phyloP scores from a whole-genome alignment of 192 early-diverging fungal species.

The Backusella macrospora region DNA sequence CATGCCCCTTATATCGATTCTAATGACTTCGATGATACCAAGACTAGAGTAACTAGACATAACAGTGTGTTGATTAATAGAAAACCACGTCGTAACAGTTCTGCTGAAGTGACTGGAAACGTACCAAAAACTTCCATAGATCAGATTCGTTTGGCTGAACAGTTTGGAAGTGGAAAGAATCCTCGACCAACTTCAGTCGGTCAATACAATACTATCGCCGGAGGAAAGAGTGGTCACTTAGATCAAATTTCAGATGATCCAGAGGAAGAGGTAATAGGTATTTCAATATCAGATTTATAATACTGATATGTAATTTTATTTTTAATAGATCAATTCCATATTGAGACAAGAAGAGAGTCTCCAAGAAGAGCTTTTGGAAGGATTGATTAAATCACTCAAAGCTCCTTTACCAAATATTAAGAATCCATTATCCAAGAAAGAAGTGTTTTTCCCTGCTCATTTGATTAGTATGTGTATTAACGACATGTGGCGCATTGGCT shows the following conservation, averaged over 20 bases:
- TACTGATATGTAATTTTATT: neutral
- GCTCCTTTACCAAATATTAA: constrained; percentile 82
- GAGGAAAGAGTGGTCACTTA: constrained; percentile 19
- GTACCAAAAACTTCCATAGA: constrained; percentile 32
- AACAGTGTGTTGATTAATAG: constrained; percentile 4
- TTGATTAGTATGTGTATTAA: constrained; percentile 81
- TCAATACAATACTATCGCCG: constrained; percentile 28
- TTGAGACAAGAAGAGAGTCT: constrained; percentile 63
- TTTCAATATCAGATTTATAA: too few relatives aligned
- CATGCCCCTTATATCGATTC: constrained; percentile 3
- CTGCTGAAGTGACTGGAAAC: constrained; percentile 39
- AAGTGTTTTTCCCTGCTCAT: constrained; percentile 96
- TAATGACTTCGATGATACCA: neutral
- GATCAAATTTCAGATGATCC: constrained; percentile 36
- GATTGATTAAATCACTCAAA: constrained; percentile 84
- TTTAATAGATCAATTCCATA: constrained; percentile 45
- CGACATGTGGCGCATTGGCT: constrained; percentile 85
- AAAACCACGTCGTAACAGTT: constrained; percentile 47
- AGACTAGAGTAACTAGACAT: neutral
- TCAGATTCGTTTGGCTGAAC: constrained; percentile 29
- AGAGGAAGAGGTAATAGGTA: constrained; percentile 36
- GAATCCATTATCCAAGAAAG: constrained; percentile 72
- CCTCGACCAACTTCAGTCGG: constrained; percentile 33
- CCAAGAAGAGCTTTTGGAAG: constrained; percentile 80
- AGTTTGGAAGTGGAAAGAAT: constrained; percentile 22